Evolutionary conservation across 2,329 filamentous ascomycete species (phyloP).

Genomic region (Curvularia eragrostidis): DNA sequence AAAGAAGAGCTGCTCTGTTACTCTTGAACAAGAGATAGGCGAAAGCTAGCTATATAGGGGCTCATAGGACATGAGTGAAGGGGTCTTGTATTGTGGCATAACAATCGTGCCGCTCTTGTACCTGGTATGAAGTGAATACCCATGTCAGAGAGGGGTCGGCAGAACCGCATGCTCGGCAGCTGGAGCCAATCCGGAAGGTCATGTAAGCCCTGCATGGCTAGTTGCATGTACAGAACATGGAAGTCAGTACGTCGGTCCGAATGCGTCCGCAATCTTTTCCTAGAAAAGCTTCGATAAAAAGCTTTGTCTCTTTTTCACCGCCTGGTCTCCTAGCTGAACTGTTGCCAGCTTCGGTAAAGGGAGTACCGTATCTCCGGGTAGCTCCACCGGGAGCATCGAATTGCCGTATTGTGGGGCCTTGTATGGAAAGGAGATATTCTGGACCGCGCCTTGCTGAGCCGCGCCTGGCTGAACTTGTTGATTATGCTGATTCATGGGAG

Average conservation of each 20-base stretch:
- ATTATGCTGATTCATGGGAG: not conserved
- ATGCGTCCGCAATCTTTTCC: not conserved
- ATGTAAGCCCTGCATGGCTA: constrained; percentile 6
- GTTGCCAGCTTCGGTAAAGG: constrained; percentile 20
- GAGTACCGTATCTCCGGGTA: constrained; percentile 15
- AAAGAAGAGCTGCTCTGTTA: constrained; percentile 19
- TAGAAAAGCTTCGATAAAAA: constrained; percentile 35
- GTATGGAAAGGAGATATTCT: not conserved
- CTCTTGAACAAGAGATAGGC: constrained; percentile 15
- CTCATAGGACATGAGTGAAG: not conserved
- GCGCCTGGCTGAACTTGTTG: not conserved
- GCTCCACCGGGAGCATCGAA: not conserved
- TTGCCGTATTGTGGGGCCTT: not conserved
- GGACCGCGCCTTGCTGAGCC: not conserved
- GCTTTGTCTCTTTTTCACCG: constrained; percentile 32
- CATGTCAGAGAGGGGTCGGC: constrained; percentile 13
- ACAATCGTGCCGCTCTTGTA: constrained; percentile 12
- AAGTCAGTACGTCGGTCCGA: not conserved
- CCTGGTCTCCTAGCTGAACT: constrained; percentile 3
- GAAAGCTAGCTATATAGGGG: constrained; percentile 3
- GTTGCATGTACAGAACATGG: not conserved
- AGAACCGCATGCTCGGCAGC: constrained; percentile 8
- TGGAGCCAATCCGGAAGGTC: constrained; percentile 19
- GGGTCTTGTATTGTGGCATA: constrained; percentile 15
- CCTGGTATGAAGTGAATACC: not conserved